Conservation (phyloP, 2,329 filamentous ascomycete species). For the Aureobasidium subglaciale region DNA sequence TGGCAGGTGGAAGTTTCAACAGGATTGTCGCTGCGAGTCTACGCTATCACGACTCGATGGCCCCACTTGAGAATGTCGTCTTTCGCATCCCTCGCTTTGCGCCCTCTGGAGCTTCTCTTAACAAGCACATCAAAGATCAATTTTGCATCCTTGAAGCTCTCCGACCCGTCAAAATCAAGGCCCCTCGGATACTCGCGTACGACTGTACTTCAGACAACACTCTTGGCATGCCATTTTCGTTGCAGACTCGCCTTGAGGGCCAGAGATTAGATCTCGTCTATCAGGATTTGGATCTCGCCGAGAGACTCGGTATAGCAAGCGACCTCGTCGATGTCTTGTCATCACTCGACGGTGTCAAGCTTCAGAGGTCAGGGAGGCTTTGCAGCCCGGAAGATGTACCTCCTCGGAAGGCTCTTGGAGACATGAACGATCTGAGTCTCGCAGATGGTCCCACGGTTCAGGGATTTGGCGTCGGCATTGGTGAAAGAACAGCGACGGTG, state of each 20-base stretch:
- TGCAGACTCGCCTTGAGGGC: background rate
- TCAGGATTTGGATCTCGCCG: background rate
- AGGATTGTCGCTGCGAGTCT: background rate
- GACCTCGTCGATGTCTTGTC: background rate
- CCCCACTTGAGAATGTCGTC: background rate
- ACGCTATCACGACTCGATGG: background rate
- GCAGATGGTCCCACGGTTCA: background rate
- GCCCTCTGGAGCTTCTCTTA: background rate
- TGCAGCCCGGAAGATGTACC: background rate
- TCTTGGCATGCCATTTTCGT: background rate
- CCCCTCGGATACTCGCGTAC: background rate
- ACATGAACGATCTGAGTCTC: background rate
- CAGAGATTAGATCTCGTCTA: background rate
- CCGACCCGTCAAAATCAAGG: background rate
- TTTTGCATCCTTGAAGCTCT: background rate
- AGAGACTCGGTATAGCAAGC: background rate
- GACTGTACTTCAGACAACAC: background rate
- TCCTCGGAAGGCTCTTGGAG: background rate
- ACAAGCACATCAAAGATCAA: background rate
- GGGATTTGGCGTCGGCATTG: background rate
- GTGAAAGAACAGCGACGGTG: background rate
- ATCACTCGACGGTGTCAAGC: background rate
- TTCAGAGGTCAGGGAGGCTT: background rate
- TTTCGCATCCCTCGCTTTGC: background rate
- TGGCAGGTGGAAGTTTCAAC: background rate